phyloP scores from a whole-genome alignment of 129 eudicot genomes.

The Apium graveolens region DNA sequence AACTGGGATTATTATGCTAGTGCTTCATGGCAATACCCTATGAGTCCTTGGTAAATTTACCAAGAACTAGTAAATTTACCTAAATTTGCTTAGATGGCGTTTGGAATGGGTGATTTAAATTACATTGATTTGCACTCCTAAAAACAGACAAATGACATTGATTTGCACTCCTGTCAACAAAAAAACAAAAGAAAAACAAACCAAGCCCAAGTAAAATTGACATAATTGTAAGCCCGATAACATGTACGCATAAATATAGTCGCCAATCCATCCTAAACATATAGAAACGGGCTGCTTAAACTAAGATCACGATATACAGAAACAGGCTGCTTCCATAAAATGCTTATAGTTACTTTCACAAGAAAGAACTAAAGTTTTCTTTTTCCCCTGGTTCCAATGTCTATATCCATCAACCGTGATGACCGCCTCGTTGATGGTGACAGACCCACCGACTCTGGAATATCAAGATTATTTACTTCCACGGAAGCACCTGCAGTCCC shows the following conservation, averaged over 20 bases:
- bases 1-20: too few relatives aligned
- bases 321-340: not conserved
- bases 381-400: constrained; percentile 57
- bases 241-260: not conserved
- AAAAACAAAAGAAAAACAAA: too few relatives aligned
- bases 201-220: too few relatives aligned
- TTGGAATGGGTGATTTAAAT: too few relatives aligned
- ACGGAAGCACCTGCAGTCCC: constrained; percentile 59
- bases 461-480: constrained; percentile 67
- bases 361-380: constrained; percentile 29
- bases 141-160: too few relatives aligned
- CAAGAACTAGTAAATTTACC: too few relatives aligned
- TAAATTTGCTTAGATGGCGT: too few relatives aligned
- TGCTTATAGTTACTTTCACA: not conserved
- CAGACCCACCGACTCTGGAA: constrained; percentile 87
- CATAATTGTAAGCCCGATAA: not conserved
- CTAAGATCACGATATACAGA: not conserved
- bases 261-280: not conserved
- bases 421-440: constrained; percentile 37
- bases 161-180: too few relatives aligned
- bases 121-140: too few relatives aligned
- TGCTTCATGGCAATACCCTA: too few relatives aligned
- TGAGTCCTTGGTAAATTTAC: too few relatives aligned
- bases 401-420: constrained; percentile 67
- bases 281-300: not conserved